Evolutionary conservation across 2,329 filamentous ascomycete species (phyloP).

Genomic region (Colletotrichum destructivum): DNA sequence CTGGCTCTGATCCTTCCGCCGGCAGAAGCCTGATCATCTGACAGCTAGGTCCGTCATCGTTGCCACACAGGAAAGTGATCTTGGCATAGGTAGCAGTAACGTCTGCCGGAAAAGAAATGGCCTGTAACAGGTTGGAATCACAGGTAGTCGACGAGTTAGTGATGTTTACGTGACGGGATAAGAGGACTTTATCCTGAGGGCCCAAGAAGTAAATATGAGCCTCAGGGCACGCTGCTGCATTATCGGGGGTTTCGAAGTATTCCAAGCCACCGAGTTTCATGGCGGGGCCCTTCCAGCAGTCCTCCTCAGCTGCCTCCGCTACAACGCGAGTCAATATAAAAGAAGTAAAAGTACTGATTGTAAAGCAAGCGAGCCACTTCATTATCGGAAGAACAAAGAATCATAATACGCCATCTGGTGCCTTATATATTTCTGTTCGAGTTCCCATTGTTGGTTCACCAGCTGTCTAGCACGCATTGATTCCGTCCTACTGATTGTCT

Average conservation of each 20-base stretch:
- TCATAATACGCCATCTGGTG: background rate
- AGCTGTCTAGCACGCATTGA: background rate
- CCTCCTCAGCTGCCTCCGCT: background rate
- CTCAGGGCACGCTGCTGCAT: background rate
- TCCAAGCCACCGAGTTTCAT: background rate
- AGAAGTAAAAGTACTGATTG: background rate
- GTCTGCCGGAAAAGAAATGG: background rate
- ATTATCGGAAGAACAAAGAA: background rate
- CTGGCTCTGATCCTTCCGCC: background rate
- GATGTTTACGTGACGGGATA: background rate
- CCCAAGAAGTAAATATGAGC: slow-evolving; percentile 6
- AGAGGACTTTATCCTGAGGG: background rate
- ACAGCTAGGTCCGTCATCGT: background rate
- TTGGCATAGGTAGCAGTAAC: background rate
- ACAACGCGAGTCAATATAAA: background rate
- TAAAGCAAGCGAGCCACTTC: background rate
- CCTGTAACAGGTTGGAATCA: slow-evolving; percentile 2
- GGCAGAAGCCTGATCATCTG: slow-evolving; percentile 14
- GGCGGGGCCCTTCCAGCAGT: background rate
- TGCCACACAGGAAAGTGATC: slow-evolving; percentile 4
- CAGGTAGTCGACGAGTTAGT: slow-evolving; percentile 2
- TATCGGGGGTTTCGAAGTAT: slow-evolving; percentile 7
- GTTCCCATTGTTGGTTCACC: background rate
- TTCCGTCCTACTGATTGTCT: too few species aligned
- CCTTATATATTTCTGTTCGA: background rate